Conservation (phyloP, 805 yeast species). For the Myxozyma nipponensis region DNA sequence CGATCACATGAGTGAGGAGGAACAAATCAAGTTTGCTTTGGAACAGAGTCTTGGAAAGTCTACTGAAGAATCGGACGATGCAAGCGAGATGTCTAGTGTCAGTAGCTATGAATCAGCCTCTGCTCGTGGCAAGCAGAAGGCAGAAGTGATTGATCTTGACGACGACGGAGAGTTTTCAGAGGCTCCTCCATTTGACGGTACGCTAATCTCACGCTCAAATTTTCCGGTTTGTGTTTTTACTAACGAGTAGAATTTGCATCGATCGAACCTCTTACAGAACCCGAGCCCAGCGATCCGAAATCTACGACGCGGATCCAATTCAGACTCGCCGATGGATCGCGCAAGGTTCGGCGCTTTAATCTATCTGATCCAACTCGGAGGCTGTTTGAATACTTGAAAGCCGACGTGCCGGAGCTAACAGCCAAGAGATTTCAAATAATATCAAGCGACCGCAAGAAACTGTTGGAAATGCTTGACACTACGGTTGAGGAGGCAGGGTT, state of each 20-base stretch:
- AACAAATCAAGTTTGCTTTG: slow-evolving; percentile 74
- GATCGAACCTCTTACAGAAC: slow-evolving; percentile 50
- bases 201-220: neutral
- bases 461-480: slow-evolving; percentile 50
- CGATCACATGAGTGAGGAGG: slow-evolving; percentile 78
- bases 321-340: slow-evolving; percentile 81
- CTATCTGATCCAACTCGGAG: slow-evolving; percentile 53
- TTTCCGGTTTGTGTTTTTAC: slow-evolving; percentile 12
- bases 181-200: neutral
- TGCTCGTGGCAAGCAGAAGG: slow-evolving; percentile 24
- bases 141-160: slow-evolving; percentile 32
- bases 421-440: slow-evolving; percentile 47
- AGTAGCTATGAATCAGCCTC: slow-evolving; percentile 27
- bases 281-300: slow-evolving; percentile 61
- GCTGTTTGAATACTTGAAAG: slow-evolving; percentile 66
- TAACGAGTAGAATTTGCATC: slow-evolving; percentile 38
- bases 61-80: slow-evolving; percentile 33
- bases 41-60: slow-evolving; percentile 52
- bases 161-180: slow-evolving; percentile 8
- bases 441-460: slow-evolving; percentile 51
- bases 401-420: slow-evolving; percentile 45
- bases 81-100: slow-evolving; percentile 35
- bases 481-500: slow-evolving; percentile 73
- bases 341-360: slow-evolving; percentile 68
- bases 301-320: slow-evolving; percentile 76